Conservation (phyloP, 495 filamentous ascomycete species). For the Aspergillus ellipticus region DNA sequence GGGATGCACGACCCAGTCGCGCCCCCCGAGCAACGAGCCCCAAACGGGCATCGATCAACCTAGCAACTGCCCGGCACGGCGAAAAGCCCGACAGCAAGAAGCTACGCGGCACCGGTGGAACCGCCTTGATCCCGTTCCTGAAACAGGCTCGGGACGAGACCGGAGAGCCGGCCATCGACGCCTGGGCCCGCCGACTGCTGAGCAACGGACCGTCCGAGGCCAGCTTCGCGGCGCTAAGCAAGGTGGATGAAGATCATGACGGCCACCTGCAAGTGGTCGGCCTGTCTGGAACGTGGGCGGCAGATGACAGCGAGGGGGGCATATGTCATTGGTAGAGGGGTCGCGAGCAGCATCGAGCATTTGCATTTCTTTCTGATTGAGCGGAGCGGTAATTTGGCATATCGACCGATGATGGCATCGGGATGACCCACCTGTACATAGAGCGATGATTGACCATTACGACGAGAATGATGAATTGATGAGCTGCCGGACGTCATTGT, state of each 20-base stretch:
- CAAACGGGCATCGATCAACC: slow-evolving; percentile 49
- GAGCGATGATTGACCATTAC: neutral
- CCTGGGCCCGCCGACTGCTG: slow-evolving; percentile 74
- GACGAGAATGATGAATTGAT: neutral
- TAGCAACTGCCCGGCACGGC: slow-evolving; percentile 58
- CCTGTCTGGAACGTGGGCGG: slow-evolving; percentile 78
- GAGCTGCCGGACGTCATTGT: neutral
- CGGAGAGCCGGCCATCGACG: slow-evolving; percentile 82
- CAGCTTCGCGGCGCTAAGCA: slow-evolving; percentile 52
- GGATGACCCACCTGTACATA: slow-evolving; percentile 1
- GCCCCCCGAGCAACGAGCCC: slow-evolving; percentile 43
- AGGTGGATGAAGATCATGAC: slow-evolving; percentile 60
- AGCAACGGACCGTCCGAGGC: slow-evolving; percentile 48
- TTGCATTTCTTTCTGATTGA: neutral
- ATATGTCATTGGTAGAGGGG: slow-evolving; percentile 59
- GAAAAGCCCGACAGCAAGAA: slow-evolving; percentile 49
- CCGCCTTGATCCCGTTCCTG: slow-evolving; percentile 86
- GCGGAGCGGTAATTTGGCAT: slow-evolving; percentile 1
- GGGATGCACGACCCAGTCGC: slow-evolving; percentile 43
- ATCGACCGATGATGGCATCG: neutral
- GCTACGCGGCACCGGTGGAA: slow-evolving; percentile 87
- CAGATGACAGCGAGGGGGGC: slow-evolving; percentile 77
- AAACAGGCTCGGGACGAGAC: slow-evolving; percentile 96
- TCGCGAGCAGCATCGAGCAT: neutral
- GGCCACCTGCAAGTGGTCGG: slow-evolving; percentile 69